Base-by-base conservation (phyloP, 2,329 filamentous ascomycete species). In the Fusarium gaditjirri region DNA sequence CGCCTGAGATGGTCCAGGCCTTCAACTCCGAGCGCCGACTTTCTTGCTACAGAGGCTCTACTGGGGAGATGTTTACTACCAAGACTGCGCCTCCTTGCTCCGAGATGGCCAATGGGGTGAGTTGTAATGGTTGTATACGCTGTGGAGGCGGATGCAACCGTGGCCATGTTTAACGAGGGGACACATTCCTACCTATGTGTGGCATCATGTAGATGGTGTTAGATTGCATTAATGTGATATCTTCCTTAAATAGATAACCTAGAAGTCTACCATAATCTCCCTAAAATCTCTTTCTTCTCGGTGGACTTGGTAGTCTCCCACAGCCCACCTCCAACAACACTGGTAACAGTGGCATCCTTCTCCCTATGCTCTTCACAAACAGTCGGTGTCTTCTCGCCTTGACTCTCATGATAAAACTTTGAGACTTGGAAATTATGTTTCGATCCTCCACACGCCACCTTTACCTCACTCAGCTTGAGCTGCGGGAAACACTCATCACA, bases 341-440 rank as follows among this genome's bases (percentile, higher is more conserved):
- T 70, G 1, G 56, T 27, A 6, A 39, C 49, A 1, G 54, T 62
- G 2, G 16, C 16, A 42, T 66, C 66, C 10, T 42, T 44, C 23
- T 70, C 61, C 16, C 44, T 50, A 43, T 75, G 72, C 31, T 64
- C 62, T 12, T 59, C 39, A 31, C 80, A 81, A 10, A 57, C 69
- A 6, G 65, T 66, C 8, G 78, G 78, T 19, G 75, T 33, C 8
- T 50, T 54, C 50, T 73, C 68, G 4, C 79, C 80, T 59, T 81
- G 80, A 11, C 79, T 79, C 68, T 81, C 80, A 46, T 78, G 79
- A 47, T 80, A 82, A 63, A 82, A 83, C 3, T 36, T 61, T 2
- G 80, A 82, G 3, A 79, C 62, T 4, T 77, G 66, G 42, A 81
- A 83, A 52, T 77, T 74, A 29, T 82, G 80, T 36, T 74, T 54